Evolutionary conservation across 2,329 filamentous ascomycete species (phyloP), one percentile per base, ranked within the genome.

Genomic region (Fusarium dlaminii): DNA sequence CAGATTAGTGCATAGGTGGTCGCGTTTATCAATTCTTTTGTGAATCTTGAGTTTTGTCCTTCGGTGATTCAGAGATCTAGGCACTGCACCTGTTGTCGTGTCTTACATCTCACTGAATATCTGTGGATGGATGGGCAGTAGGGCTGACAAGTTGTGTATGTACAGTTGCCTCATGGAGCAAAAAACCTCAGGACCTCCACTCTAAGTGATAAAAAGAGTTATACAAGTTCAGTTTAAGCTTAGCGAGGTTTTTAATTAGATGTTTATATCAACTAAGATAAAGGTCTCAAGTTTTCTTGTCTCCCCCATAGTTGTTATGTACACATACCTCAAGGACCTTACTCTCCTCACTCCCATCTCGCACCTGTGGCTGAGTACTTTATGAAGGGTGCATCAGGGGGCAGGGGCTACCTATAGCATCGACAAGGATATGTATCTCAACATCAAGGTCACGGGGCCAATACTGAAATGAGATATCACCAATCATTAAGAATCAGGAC

Each of bases 401-500:
- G 29, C 65, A 73, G 65, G 70, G 70, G 39, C 55, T 39, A 60
- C 66, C 54, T 30, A 64, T 61, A 54, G 27, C 18, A 59, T 60
- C 48, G 54, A 64, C 62, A 70, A 57, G 66, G 66, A 58, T 57
- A 36, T 14, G 56, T 27, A 64, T 40, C 43, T 59, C 40, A 65
- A 39, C 29, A 66, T 52, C 54, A 24, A 63, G 67, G 59, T 74
- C 72, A 74, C 63, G 63, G 57, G 71, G 39, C 46, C 56, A 57
- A 62, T 34, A 37, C 46, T 63, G 55, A 42, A 46, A 62, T 51
- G 49, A 42, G 30, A 64, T 61, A 74, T 74, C 58, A 58, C 71
- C 71, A 74, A 74, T 74, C 70, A 73, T 42, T 49, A 63, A 67
- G 58, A 63, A 58, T 42, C 67, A 55, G 54, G 54, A 22, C 57